Conservation (phyloP, 192 early-diverging fungal species). For the Podila epicladia region DNA sequence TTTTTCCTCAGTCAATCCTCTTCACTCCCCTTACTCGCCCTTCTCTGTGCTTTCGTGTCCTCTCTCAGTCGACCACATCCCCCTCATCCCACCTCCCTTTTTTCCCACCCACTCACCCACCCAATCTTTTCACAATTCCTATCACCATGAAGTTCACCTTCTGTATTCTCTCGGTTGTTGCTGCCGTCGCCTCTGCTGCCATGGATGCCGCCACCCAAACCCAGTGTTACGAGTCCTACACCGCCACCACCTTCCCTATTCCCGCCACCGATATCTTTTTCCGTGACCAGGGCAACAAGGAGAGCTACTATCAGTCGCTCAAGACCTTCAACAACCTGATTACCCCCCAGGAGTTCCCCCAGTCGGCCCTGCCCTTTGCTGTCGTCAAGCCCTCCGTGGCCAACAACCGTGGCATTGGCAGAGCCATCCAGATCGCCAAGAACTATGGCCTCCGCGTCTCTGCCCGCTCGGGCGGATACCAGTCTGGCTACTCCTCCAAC, state of each 20-base stretch:
- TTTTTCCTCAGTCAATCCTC: slow-evolving; percentile 7
- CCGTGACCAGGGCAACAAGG: slow-evolving; percentile 29
- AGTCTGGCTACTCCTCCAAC: slow-evolving; percentile 44
- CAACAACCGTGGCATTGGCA: slow-evolving; percentile 32
- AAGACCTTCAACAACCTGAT: slow-evolving; percentile 53
- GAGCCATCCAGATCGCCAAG: slow-evolving; percentile 32
- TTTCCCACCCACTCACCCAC: neutral
- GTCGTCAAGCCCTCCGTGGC: slow-evolving; percentile 26
- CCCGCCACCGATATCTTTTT: slow-evolving; percentile 17
- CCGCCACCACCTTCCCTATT: slow-evolving; percentile 11
- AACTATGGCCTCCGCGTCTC: slow-evolving; percentile 38
- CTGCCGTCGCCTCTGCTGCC: slow-evolving; percentile 27
- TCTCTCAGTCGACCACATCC: too few species aligned
- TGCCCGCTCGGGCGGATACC: slow-evolving; percentile 44
- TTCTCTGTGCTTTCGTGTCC: too few species aligned
- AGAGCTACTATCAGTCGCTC: slow-evolving; percentile 37
- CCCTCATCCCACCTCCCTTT: neutral
- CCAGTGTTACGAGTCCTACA: slow-evolving; percentile 5
- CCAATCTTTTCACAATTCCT: neutral
- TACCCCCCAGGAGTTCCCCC: slow-evolving; percentile 37
- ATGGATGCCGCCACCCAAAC: slow-evolving; percentile 8
- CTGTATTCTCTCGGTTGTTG: slow-evolving; percentile 41
- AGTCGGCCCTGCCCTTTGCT: slow-evolving; percentile 29
- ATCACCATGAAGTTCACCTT: slow-evolving; percentile 37
- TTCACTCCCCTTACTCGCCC: slow-evolving; percentile 2